phyloP scores from a whole-genome alignment of 345 rosid genomes.

The Viola odorata region DNA sequence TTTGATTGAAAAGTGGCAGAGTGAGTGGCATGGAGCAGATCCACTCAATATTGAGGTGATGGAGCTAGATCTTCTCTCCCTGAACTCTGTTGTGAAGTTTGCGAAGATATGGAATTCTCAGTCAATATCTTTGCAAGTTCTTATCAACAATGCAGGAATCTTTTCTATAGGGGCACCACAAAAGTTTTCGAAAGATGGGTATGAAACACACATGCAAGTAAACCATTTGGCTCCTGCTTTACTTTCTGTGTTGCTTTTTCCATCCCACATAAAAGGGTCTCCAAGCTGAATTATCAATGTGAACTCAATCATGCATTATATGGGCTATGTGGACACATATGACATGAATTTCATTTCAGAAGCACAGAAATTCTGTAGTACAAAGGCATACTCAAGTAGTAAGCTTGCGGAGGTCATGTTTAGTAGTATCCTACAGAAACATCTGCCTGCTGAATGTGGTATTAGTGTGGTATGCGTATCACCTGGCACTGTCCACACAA shows the following conservation, averaged over 20 bases:
- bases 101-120: constrained; percentile 9
- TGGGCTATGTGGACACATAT: constrained; percentile 7
- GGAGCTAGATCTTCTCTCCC: constrained; percentile 13
- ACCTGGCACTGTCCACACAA: constrained; percentile 14
- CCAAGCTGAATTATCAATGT: constrained; percentile 16
- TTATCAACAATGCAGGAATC: constrained; percentile 15
- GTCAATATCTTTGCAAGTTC: constrained; percentile 10
- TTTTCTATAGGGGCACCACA: constrained; percentile 10
- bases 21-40: neutral
- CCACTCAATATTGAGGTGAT: constrained; percentile 10
- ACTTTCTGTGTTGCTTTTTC: constrained; percentile 18
- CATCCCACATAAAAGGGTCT: constrained; percentile 10
- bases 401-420: constrained; percentile 18
- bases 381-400: constrained; percentile 12
- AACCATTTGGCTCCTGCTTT: constrained; percentile 16
- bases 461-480: constrained; percentile 12
- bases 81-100: constrained; percentile 8
- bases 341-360: constrained; percentile 9
- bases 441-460: constrained; percentile 3
- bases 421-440: constrained; percentile 10
- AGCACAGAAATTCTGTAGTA: constrained; percentile 1
- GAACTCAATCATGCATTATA: constrained; percentile 7
- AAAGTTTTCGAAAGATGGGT: constrained; percentile 13
- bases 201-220: constrained; percentile 15
- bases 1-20: constrained; percentile 18